Evolutionary conservation across 345 rosid species (phyloP), one percentile per base, ranked within the genome.

Genomic region (Brassica incana): DNA sequence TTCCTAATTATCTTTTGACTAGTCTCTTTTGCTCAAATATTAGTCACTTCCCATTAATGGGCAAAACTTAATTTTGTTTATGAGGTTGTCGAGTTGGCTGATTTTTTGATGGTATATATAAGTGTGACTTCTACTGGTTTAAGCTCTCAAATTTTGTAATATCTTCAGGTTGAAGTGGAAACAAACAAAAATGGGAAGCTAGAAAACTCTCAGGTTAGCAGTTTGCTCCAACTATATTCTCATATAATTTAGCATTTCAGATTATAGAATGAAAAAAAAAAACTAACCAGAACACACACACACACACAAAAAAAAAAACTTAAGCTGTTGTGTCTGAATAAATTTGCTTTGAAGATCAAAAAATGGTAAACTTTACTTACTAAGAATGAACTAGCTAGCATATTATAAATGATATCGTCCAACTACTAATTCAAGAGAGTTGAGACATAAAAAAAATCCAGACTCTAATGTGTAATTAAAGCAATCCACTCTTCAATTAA

Each of bases 81-180:
- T 3, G 52, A 12, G 11, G 63, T 62, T 32, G 15, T 40, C 40
- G 14, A 9, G 36, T 32, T 77, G 12, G 45, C 63, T 50, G 18
- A 16, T 35, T 27, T 71, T 7, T 54, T 54, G 66, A 63, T 62
- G 45, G 61, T 12, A 36, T 8, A 56, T 20, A 20, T 20, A 27
- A 7, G 32, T 67, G 23, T 32, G 72, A 45, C 56, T 67, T 14
- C 43, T 73, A 33, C 30, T 73, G 32, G 63, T 68, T 68, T 11
- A 63, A 36, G 6, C 38, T 69, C 64, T 69, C 64, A 35, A 29
- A 54, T 74, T 69, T 29, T 38, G 54, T 38, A 63, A 38, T 54
- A 3, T 29, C 29, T 54, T 66, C 76, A 75, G 97, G 94, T 91
- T 75, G 90, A 90, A 78, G 93, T 91, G 79, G 95, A 93, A 77